phyloP scores from a whole-genome alignment of 768 basidiomycete genomes.

The Russula earlei region DNA sequence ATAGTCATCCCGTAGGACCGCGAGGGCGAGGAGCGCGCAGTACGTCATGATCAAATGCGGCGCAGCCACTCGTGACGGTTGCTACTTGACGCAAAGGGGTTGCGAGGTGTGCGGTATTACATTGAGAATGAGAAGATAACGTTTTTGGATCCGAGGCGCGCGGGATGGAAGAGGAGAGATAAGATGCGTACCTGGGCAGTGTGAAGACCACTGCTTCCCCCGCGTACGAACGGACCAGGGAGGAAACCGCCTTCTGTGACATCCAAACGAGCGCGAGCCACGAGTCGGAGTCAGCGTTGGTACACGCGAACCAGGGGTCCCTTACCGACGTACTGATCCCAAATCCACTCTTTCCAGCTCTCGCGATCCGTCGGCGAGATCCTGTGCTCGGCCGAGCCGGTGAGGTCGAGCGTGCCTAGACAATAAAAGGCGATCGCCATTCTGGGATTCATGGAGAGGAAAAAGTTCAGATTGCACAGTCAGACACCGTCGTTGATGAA shows the following conservation, averaged over 20 bases:
- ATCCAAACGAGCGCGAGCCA: background rate
- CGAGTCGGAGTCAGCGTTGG: background rate
- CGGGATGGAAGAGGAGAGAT: constrained; percentile 12
- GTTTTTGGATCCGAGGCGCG: background rate
- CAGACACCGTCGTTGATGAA: too few relatives aligned
- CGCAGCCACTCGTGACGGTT: constrained; percentile 37
- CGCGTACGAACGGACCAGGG: constrained; percentile 65
- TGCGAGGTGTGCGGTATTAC: too few relatives aligned
- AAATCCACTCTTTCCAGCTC: constrained; percentile 77
- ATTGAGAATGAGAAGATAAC: background rate
- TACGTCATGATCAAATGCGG: constrained; percentile 93
- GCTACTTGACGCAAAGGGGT: constrained; percentile 13
- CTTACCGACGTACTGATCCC: constrained; percentile 72
- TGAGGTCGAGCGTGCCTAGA: constrained; percentile 72
- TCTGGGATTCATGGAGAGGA: constrained; percentile 32
- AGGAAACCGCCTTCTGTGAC: constrained; percentile 43
- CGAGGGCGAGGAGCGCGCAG: constrained; percentile 74
- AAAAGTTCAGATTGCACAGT: background rate
- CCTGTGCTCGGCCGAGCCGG: constrained; percentile 41
- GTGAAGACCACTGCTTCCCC: constrained; percentile 28
- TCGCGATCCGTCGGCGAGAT: constrained; percentile 44
- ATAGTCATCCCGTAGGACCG: constrained; percentile 83
- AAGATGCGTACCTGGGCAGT: constrained; percentile 16
- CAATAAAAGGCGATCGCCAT: constrained; percentile 86
- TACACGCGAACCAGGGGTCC: background rate